A percentile compares a stretch with the other conserved stretches of the same genome.
phyloP scores from a whole-genome alignment of 1,284 basidiomycete genomes.

The Termitomyces sp. region DNA sequence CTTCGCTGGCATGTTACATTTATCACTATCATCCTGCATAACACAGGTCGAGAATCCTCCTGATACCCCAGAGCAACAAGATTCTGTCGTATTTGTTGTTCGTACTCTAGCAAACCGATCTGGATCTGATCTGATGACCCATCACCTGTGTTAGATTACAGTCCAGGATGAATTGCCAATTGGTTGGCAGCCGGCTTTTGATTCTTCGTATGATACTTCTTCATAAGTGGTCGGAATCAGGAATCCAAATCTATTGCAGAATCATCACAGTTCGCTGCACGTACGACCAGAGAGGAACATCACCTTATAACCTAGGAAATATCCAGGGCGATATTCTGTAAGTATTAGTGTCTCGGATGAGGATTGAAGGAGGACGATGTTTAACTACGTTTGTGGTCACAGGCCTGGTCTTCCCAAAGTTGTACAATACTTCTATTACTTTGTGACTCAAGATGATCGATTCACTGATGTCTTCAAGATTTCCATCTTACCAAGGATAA shows the following conservation, averaged over 20 bases:
- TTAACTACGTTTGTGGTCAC: background rate
- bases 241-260: background rate
- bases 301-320: constrained; percentile 2
- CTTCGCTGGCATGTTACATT: background rate
- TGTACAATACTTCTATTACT: constrained; percentile 19
- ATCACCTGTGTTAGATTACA: constrained; percentile 5
- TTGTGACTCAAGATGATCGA: background rate
- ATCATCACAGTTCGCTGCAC: background rate
- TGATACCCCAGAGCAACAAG: background rate
- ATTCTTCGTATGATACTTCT: constrained; percentile 12
- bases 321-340: constrained; percentile 22
- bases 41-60: constrained; percentile 7
- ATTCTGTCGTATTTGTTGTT: background rate
- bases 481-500: constrained; percentile 18
- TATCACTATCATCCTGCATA: background rate
- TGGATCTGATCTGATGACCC: background rate
- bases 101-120: background rate
- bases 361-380: background rate
- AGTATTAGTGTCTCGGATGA: background rate
- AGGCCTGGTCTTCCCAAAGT: constrained; percentile 19
- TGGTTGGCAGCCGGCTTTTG: constrained; percentile 8
- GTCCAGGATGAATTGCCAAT: constrained; percentile 13
- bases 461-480: constrained; percentile 4
- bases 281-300: background rate
- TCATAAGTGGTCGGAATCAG: background rate